Percentiles rank a stretch among this genome's conserved stretches.
phyloP scores from a whole-genome alignment of 2,329 filamentous ascomycete genomes.

The Myriosclerotinia scirpicola region DNA sequence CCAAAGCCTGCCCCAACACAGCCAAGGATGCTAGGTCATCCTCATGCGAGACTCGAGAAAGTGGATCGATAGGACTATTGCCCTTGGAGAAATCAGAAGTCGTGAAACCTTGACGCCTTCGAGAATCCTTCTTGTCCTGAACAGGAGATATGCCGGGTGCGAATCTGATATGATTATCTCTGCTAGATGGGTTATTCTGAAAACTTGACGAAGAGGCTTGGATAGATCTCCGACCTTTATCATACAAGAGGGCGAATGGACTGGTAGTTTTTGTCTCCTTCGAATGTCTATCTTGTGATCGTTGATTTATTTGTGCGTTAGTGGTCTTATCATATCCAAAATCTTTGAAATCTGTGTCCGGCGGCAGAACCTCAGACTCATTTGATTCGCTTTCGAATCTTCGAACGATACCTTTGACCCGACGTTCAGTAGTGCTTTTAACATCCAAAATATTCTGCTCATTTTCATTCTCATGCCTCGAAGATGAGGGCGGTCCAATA shows the following conservation, averaged over 20 bases:
- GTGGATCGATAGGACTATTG: conserved; percentile 22
- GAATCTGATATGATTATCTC: conserved; percentile 20
- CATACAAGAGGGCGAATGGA: not conserved
- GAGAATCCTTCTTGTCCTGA: not conserved
- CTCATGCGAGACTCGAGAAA: conserved; percentile 29
- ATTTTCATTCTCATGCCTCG: not conserved
- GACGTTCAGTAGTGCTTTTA: not conserved
- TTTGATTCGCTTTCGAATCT: conserved; percentile 3
- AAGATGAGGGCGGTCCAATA: not conserved
- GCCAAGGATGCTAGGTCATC: conserved; percentile 32
- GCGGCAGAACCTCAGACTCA: not conserved
- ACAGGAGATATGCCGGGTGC: not conserved
- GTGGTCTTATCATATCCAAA: not conserved
- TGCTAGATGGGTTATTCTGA: not conserved
- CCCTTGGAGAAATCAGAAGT: conserved; percentile 5
- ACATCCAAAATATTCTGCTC: not conserved
- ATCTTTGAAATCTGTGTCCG: not conserved
- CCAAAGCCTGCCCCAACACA: conserved; percentile 28
- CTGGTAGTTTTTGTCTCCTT: not conserved
- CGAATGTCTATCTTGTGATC: not conserved
- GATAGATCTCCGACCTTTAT: not conserved
- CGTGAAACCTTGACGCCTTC: not conserved
- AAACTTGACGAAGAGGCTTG: not conserved
- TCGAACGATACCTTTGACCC: conserved; percentile 8
- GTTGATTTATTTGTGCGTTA: not conserved